Evolutionary conservation across 257 asterid species (phyloP).

Genomic region (Scutellaria galericulata): DNA sequence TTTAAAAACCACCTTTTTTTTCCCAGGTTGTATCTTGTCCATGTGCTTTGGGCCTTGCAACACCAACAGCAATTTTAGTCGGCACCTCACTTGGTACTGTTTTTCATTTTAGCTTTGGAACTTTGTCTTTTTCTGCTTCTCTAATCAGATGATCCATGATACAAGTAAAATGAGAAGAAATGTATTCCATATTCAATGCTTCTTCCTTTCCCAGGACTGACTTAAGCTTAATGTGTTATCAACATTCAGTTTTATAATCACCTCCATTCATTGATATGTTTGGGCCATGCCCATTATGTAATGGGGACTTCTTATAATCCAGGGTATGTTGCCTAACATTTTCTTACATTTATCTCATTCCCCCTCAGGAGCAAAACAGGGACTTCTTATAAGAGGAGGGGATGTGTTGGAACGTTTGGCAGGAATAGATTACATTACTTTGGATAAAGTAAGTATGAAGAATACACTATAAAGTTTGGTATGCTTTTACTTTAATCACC

Average conservation of each 20-base stretch:
- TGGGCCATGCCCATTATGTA: not conserved
- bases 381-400: conserved; percentile 96
- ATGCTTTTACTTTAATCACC: conserved; percentile 18
- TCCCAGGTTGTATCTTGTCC: conserved; percentile 97
- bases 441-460: conserved; percentile 72
- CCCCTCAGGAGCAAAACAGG: conserved; percentile 85
- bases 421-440: conserved; percentile 67
- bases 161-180: not conserved
- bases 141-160: conserved; percentile 16
- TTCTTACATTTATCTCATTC: not conserved
- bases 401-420: conserved; percentile 95
- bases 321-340: too few relatives aligned
- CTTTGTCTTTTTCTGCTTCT: not conserved
- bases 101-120: conserved; percentile 27
- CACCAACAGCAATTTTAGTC: conserved; percentile 96
- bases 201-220: not conserved
- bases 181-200: not conserved
- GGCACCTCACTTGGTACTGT: conserved; percentile 95
- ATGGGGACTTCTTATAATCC: too few relatives aligned
- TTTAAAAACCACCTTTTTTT: conserved; percentile 30
- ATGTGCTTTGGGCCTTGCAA: conserved; percentile 98
- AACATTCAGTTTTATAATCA: conserved; percentile 21
- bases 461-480: conserved; percentile 1
- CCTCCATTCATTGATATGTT: conserved; percentile 16
- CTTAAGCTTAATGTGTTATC: conserved; percentile 13